Evolutionary conservation across 1,284 basidiomycete genomes (phyloP).

Genomic region (Athelia psychrophila): DNA sequence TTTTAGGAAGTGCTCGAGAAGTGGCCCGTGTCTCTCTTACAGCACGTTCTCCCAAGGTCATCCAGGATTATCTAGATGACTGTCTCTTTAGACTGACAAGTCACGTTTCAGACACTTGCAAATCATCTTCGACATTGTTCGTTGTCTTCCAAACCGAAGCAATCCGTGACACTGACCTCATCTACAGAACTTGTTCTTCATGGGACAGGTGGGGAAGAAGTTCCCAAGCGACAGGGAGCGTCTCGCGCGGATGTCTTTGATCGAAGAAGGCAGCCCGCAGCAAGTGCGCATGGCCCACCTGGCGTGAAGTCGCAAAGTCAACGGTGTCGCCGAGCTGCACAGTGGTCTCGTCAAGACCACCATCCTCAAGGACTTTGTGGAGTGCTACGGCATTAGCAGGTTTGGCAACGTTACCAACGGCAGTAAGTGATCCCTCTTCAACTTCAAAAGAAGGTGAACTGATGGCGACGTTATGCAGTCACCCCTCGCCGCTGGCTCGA

Average conservation of each 20-base stretch:
- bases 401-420: slow-evolving; percentile 86
- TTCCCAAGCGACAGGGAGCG: slow-evolving; percentile 84
- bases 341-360: slow-evolving; percentile 73
- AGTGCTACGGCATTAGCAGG: slow-evolving; percentile 77
- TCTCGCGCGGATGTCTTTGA: slow-evolving; percentile 83
- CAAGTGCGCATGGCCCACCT: slow-evolving; percentile 88
- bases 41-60: slow-evolving; percentile 75
- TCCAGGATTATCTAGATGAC: slow-evolving; percentile 4
- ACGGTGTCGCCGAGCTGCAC: slow-evolving; percentile 93
- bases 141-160: slow-evolving; percentile 20
- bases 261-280: slow-evolving; percentile 87
- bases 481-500: slow-evolving; percentile 89
- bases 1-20: slow-evolving; percentile 75
- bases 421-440: too few species aligned
- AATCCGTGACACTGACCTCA: too few species aligned
- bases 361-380: slow-evolving; percentile 90
- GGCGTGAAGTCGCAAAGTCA: slow-evolving; percentile 82
- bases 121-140: slow-evolving; percentile 87
- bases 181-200: slow-evolving; percentile 55
- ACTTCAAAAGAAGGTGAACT: slow-evolving; percentile 12
- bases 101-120: slow-evolving; percentile 57
- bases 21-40: slow-evolving; percentile 84
- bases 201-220: slow-evolving; percentile 80
- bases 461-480: slow-evolving; percentile 37
- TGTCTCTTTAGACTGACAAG: background rate